A percentile compares a stretch with the other conserved stretches of the same genome.
Evolutionary conservation across 352 stramenopile species (phyloP).

Genomic region (Elongisporangium senticosum): DNA sequence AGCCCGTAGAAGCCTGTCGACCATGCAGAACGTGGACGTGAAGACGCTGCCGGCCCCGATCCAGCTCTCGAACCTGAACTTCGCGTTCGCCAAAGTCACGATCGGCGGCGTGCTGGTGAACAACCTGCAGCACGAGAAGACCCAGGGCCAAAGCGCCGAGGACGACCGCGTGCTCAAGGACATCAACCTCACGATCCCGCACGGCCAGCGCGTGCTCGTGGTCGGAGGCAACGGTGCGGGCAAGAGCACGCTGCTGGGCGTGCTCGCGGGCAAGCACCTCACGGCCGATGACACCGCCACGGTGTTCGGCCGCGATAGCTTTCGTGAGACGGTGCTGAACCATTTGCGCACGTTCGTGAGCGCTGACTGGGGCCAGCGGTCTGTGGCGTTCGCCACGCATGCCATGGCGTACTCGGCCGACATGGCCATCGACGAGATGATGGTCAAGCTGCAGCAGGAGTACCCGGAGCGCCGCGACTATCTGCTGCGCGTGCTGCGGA

Average conservation of each 20-base stretch:
- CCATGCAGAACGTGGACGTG: not conserved
- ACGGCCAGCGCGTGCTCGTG: slow-evolving; percentile 88
- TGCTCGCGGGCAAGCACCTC: slow-evolving; percentile 94
- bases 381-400: slow-evolving; percentile 92
- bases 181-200: slow-evolving; percentile 76
- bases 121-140: slow-evolving; percentile 42
- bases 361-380: slow-evolving; percentile 94
- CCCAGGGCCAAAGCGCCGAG: slow-evolving; percentile 1
- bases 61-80: slow-evolving; percentile 55
- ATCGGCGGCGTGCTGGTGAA: slow-evolving; percentile 55
- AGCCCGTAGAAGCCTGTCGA: not conserved
- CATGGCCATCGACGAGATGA: slow-evolving; percentile 96
- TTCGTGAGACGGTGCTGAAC: slow-evolving; percentile 95
- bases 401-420: slow-evolving; percentile 89
- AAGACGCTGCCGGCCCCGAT: slow-evolving; percentile 22
- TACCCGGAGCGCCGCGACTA: slow-evolving; percentile 93
- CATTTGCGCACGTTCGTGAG: slow-evolving; percentile 92
- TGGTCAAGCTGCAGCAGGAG: slow-evolving; percentile 92
- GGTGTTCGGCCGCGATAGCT: slow-evolving; percentile 90
- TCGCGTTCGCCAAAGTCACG: slow-evolving; percentile 71
- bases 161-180: slow-evolving; percentile 78
- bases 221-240: slow-evolving; percentile 94
- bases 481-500: slow-evolving; percentile 93
- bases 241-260: slow-evolving; percentile 93
- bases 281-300: slow-evolving; percentile 78